These are phyloP conservation scores for Daldinia loculata DNA, from an alignment of 495 filamentous ascomycete species.

Conservation along the genomic window DNA sequence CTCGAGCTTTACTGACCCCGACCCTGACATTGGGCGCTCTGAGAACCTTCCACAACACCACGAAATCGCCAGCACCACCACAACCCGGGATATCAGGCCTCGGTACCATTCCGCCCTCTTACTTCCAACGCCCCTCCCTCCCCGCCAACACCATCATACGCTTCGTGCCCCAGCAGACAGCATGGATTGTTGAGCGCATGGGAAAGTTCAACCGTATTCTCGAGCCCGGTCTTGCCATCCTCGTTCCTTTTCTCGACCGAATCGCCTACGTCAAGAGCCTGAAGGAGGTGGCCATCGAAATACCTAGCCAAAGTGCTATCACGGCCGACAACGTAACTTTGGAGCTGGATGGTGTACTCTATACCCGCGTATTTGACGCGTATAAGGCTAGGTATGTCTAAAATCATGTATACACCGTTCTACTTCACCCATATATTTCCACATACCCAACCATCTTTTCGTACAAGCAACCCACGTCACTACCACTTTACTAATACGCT, in stretches of 20 bases:
- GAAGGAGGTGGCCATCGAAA: constrained; percentile 96
- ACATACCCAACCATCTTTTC: no score
- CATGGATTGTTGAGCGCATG: constrained; percentile 99
- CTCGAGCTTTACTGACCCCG: constrained; percentile 32
- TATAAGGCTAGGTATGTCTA: constrained; percentile 86
- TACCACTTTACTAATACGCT: constrained; percentile 27
- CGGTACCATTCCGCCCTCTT: constrained; percentile 56
- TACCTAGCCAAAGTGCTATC: constrained; percentile 94
- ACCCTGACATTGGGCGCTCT: constrained; percentile 29
- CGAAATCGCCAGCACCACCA: constrained; percentile 27
- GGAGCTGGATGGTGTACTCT: constrained; percentile 93
- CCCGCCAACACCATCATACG: constrained; percentile 95
- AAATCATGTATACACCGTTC: neutral
- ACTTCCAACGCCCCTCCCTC: constrained; percentile 67
- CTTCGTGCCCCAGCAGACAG: constrained; percentile 98
- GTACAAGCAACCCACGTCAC: neutral
- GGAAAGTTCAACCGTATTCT: constrained; percentile 93
- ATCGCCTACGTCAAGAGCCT: constrained; percentile 98
- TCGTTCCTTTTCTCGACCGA: constrained; percentile 91
- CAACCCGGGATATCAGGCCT: constrained; percentile 33
- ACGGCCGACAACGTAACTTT: constrained; percentile 98
- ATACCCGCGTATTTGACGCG: constrained; percentile 94
- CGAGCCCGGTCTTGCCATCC: constrained; percentile 86
- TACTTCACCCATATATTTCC: neutral
- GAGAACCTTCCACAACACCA: constrained; percentile 47